Evolutionary conservation across 2,329 filamentous ascomycete species (phyloP).

Genomic region (Exophiala viscosa): DNA sequence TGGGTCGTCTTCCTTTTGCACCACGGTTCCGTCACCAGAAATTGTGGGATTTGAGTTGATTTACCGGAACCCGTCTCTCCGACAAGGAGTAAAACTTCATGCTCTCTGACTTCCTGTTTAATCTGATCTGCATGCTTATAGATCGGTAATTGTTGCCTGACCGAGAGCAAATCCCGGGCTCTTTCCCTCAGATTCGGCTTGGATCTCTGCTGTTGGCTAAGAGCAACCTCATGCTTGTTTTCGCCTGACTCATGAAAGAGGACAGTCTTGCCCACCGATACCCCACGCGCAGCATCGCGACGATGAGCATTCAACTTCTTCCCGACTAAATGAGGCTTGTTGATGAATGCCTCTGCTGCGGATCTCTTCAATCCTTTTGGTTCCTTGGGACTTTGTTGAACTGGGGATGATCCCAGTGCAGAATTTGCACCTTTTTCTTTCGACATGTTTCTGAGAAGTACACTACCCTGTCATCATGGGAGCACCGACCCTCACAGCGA

Average conservation of each 20-base stretch:
- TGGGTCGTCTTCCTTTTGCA: slow-evolving; percentile 50
- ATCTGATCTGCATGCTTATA: slow-evolving; percentile 72
- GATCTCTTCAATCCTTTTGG: slow-evolving; percentile 6
- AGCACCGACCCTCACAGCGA: too few species aligned
- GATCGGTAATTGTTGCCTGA: slow-evolving; percentile 71
- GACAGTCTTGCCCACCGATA: background rate
- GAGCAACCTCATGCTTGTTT: background rate
- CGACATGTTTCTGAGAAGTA: too few species aligned
- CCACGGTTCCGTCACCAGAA: slow-evolving; percentile 75
- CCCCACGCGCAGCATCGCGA: background rate
- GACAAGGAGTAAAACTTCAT: slow-evolving; percentile 76
- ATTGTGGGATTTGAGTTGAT: slow-evolving; percentile 93
- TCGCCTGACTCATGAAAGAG: background rate
- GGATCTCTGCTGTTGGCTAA: background rate
- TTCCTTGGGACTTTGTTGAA: background rate
- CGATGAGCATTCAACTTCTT: background rate
- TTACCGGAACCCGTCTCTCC: slow-evolving; percentile 97
- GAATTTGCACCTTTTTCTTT: too few species aligned
- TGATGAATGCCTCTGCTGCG: slow-evolving; percentile 1
- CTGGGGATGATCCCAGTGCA: too few species aligned
- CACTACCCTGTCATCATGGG: too few species aligned
- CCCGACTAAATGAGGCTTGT: background rate
- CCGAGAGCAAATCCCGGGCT: slow-evolving; percentile 46
- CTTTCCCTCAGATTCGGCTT: slow-evolving; percentile 37
- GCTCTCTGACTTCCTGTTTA: slow-evolving; percentile 57